These are phyloP conservation scores for Neopestalotiopsis clavispora DNA, from an alignment of 2,329 filamentous ascomycete genomes.

Conservation along the genomic window DNA sequence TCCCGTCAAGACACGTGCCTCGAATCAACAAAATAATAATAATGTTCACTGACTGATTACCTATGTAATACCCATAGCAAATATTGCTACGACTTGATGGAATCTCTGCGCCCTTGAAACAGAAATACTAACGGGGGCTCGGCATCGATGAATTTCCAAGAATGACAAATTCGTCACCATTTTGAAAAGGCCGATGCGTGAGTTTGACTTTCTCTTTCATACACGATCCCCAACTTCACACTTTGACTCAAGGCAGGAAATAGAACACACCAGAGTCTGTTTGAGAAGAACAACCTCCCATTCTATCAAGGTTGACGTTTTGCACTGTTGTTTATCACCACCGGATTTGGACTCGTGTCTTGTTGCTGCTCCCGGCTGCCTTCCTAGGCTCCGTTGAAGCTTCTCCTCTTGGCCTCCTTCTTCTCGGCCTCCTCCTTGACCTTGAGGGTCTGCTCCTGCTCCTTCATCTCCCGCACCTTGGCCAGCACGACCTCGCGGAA, in stretches of 20 bases:
- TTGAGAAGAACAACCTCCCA: neutral
- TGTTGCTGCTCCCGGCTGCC: neutral
- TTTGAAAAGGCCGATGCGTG: no score
- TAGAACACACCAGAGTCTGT: neutral
- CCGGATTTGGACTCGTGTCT: neutral
- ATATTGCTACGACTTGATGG: no score
- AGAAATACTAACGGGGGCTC: no score
- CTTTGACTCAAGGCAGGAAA: neutral
- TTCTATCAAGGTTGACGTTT: neutral
- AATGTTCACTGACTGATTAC: no score
- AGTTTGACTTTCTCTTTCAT: no score
- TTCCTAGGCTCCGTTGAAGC: slow-evolving; percentile 30
- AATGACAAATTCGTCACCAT: no score
- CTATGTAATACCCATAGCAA: no score
- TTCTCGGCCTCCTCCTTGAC: slow-evolving; percentile 63
- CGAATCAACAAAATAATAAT: no score
- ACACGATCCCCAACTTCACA: neutral
- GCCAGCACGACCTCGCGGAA: slow-evolving; percentile 94
- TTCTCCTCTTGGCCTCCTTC: slow-evolving; percentile 50
- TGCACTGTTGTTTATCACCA: neutral
- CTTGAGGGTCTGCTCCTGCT: slow-evolving; percentile 77
- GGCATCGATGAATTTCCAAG: no score
- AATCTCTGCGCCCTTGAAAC: no score
- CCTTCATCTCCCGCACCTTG: slow-evolving; percentile 91
- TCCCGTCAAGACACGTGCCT: no score